A percentile compares a stretch with the other conserved stretches of the same genome.
Evolutionary conservation across 352 stramenopile species (phyloP).

Genomic region (Plasmopara viticola): DNA sequence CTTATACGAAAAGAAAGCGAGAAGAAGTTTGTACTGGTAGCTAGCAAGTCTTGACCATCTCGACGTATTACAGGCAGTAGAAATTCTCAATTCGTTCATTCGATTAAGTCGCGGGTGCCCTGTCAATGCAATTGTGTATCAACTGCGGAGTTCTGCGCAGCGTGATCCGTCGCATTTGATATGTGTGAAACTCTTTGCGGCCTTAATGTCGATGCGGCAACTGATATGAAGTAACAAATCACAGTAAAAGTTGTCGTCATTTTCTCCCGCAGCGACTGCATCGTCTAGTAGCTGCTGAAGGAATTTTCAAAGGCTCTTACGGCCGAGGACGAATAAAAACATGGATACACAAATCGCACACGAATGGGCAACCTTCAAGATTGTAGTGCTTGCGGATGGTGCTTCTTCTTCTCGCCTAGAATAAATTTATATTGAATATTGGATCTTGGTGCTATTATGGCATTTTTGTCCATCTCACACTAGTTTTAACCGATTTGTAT

Average conservation of each 20-base stretch:
- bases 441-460: no score
- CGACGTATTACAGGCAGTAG: neutral
- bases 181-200: neutral
- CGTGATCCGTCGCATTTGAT: neutral
- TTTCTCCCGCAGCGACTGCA: neutral
- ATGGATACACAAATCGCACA: no score
- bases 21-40: neutral
- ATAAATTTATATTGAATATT: no score
- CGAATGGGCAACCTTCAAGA: neutral
- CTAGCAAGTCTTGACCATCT: neutral
- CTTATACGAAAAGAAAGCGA: neutral
- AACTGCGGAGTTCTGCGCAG: neutral
- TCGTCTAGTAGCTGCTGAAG: neutral
- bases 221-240: neutral
- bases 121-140: neutral
- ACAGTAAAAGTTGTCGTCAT: neutral
- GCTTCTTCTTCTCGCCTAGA: no score
- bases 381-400: no score
- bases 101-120: no score
- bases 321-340: neutral
- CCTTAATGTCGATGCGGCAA: neutral
- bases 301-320: neutral
- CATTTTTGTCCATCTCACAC: no score
- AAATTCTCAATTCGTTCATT: neutral
- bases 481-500: no score